These are phyloP conservation scores for Candida nemodendra DNA, from an alignment of 805 yeast genomes.

Conservation along the genomic window DNA sequence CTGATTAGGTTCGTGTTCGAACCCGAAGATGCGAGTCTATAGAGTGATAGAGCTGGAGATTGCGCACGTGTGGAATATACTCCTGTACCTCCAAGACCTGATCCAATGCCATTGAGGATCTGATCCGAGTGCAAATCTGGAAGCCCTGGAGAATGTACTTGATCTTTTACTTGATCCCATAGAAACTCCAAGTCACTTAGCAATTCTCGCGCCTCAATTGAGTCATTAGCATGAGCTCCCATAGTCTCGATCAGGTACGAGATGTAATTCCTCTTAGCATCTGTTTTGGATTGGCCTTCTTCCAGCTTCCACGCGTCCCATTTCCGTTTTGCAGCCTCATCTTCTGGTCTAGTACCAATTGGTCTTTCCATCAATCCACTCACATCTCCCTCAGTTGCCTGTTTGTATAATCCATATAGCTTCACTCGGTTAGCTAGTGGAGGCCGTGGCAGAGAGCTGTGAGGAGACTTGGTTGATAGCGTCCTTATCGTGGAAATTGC, in stretches of 20 bases:
- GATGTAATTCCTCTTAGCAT: slow-evolving; percentile 73
- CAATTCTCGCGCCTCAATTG: slow-evolving; percentile 63
- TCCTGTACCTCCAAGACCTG: slow-evolving; percentile 4
- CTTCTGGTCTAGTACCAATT: slow-evolving; percentile 55
- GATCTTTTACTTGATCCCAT: slow-evolving; percentile 61
- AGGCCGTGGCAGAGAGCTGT: slow-evolving; percentile 70
- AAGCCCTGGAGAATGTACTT: slow-evolving; percentile 21
- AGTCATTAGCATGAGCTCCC: slow-evolving; percentile 65
- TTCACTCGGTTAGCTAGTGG: slow-evolving; percentile 67
- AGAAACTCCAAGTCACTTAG: slow-evolving; percentile 65
- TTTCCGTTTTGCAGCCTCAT: slow-evolving; percentile 65
- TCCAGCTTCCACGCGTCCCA: slow-evolving; percentile 86
- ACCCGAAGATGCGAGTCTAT: slow-evolving; percentile 32
- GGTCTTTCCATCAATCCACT: slow-evolving; percentile 68
- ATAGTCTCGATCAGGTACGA: slow-evolving; percentile 69
- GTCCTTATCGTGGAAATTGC: slow-evolving; percentile 79
- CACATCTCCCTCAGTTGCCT: slow-evolving; percentile 86
- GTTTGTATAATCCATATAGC: slow-evolving; percentile 81
- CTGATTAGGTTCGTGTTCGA: slow-evolving; percentile 27
- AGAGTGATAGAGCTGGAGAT: slow-evolving; percentile 35
- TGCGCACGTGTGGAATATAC: slow-evolving; percentile 23
- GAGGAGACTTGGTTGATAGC: slow-evolving; percentile 60
- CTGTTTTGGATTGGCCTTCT: slow-evolving; percentile 63
- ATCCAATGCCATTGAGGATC: neutral
- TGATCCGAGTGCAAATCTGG: slow-evolving; percentile 13